Evolutionary conservation across 306 rosid genomes (phyloP).

Genomic region (Alnus rubra): DNA sequence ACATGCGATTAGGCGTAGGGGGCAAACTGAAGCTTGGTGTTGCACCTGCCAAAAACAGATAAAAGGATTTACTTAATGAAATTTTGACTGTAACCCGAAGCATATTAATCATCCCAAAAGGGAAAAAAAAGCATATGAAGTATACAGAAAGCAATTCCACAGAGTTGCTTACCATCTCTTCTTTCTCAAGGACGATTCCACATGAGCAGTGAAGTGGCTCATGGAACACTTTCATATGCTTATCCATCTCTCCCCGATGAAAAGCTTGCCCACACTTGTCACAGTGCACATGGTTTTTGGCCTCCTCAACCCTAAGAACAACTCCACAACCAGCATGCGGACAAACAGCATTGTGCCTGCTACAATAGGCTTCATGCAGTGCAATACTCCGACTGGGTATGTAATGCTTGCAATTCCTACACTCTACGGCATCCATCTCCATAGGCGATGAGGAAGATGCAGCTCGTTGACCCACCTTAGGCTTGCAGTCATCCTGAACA

Average conservation of each 20-base stretch:
- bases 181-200: slow-evolving; percentile 84
- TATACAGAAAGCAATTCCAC: not conserved
- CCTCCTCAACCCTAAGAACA: slow-evolving; percentile 88
- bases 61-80: not conserved
- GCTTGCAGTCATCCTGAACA: slow-evolving; percentile 51
- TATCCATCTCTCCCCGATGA: slow-evolving; percentile 81
- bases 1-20: slow-evolving; percentile 74
- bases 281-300: slow-evolving; percentile 84
- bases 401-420: slow-evolving; percentile 81
- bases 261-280: slow-evolving; percentile 80
- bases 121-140: not conserved
- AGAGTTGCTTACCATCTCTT: slow-evolving; percentile 69
- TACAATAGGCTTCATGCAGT: slow-evolving; percentile 91
- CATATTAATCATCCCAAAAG: not conserved
- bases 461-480: slow-evolving; percentile 64
- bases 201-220: slow-evolving; percentile 87
- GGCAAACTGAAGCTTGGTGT: slow-evolving; percentile 78
- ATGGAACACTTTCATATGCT: slow-evolving; percentile 89
- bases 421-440: slow-evolving; percentile 70
- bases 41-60: slow-evolving; percentile 52
- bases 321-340: slow-evolving; percentile 73
- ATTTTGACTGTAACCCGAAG: not conserved
- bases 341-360: slow-evolving; percentile 80
- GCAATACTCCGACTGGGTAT: slow-evolving; percentile 79
- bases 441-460: slow-evolving; percentile 51